Percentiles rank a stretch among this genome's conserved stretches.
phyloP scores from a whole-genome alignment of 139 green algal genomes.

The Diplosphaera chodatii region DNA sequence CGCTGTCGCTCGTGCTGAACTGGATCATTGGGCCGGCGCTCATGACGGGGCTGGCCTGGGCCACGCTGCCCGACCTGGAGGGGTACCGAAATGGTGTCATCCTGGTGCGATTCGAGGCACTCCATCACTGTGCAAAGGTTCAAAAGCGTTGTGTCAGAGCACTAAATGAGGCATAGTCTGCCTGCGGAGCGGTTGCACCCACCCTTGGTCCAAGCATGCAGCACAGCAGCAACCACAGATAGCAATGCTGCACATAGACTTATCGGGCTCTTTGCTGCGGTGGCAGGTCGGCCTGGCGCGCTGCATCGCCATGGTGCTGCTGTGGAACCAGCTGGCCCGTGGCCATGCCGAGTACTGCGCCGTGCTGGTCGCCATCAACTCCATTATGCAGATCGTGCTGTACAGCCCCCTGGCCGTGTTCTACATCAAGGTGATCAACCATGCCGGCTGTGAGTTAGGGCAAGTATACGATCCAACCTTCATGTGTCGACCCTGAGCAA shows the following conservation, averaged over 20 bases:
- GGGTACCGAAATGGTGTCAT: conserved; percentile 40
- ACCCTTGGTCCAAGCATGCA: no score
- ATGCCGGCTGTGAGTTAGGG: no score
- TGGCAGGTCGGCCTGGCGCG: conserved; percentile 24
- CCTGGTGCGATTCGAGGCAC: conserved; percentile 18
- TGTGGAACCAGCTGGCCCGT: conserved; percentile 48
- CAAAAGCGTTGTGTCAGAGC: no score
- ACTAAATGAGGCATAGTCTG: no score
- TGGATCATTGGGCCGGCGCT: conserved; percentile 43
- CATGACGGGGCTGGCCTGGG: conserved; percentile 45
- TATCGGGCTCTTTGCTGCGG: no score
- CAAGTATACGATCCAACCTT: no score
- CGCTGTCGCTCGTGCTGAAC: conserved; percentile 30
- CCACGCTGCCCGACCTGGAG: conserved; percentile 33
- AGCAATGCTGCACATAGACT: no score
- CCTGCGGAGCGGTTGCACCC: no score
- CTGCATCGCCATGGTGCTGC: conserved; percentile 55
- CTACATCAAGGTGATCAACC: conserved; percentile 28
- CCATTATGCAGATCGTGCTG: conserved; percentile 45
- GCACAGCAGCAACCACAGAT: no score
- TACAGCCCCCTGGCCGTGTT: conserved; percentile 35
- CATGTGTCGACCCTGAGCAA: no score
- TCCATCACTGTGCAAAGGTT: no score
- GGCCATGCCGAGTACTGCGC: conserved; percentile 41
- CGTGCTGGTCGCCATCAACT: conserved; percentile 45